Conservation (phyloP, 106 monocot species). For the Triglochin maritima region DNA sequence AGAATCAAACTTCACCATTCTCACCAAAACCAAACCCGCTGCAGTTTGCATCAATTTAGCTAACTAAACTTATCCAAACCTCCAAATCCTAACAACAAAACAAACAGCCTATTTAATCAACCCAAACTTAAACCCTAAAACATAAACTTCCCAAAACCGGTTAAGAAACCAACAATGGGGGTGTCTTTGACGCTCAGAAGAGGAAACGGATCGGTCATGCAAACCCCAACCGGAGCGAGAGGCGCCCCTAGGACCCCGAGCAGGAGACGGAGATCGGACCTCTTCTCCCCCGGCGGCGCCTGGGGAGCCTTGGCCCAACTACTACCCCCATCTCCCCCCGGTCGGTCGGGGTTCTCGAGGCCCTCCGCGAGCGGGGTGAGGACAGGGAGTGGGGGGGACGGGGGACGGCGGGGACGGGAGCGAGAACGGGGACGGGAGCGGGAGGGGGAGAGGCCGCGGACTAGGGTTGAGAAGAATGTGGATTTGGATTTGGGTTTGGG, state of each 20-base stretch:
- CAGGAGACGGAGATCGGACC: constrained; percentile 47
- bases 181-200: constrained; percentile 68
- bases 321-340: constrained; percentile 10
- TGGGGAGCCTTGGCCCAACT: constrained; percentile 11
- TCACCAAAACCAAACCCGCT: no score
- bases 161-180: constrained; percentile 34
- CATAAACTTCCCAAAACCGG: not conserved
- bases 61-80: no score
- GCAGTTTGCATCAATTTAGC: no score
- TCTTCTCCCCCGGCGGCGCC: constrained; percentile 12
- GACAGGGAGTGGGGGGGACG: constrained; percentile 10
- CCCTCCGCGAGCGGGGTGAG: not conserved
- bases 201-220: constrained; percentile 38
- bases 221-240: constrained; percentile 50
- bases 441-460: constrained; percentile 27
- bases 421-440: constrained; percentile 21
- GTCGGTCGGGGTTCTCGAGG: constrained; percentile 1
- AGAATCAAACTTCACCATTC: no score
- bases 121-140: not conserved
- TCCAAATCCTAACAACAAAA: no score
- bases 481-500: no score
- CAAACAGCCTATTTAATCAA: no score
- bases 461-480: constrained; percentile 31
- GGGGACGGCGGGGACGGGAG: constrained; percentile 25
- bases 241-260: constrained; percentile 68